These are phyloP conservation scores for Rubia occidens DNA, from an alignment of 305 asterid species.

Conservation along the genomic window DNA sequence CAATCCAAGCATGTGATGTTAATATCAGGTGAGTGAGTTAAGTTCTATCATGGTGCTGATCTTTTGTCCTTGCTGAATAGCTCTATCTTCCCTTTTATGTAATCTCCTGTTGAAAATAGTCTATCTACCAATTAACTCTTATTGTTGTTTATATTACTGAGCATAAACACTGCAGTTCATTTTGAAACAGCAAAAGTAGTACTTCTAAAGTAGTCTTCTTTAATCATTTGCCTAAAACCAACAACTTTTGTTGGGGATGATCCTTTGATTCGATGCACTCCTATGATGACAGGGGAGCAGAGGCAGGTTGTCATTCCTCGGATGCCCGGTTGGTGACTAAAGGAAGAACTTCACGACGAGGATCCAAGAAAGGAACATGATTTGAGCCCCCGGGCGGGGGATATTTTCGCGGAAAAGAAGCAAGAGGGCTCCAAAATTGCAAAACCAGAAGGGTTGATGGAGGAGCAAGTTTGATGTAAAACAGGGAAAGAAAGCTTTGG, in stretches of 20 bases:
- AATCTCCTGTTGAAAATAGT: conserved; percentile 4
- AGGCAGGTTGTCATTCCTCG: conserved; percentile 23
- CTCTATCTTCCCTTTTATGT: conserved; percentile 3
- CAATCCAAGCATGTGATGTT: conserved; percentile 7
- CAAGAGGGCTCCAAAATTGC: conserved; percentile 4
- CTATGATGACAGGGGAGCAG: conserved; percentile 31
- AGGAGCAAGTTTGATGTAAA: conserved; percentile 17
- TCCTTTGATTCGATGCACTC: not conserved
- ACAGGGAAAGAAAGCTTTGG: conserved; percentile 9
- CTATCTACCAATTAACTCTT: not conserved
- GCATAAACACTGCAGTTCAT: conserved; percentile 1
- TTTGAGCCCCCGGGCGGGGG: not conserved
- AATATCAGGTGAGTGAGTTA: conserved; percentile 17
- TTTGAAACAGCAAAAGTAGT: not conserved
- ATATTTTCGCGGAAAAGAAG: not conserved
- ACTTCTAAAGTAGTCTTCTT: not conserved
- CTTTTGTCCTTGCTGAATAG: conserved; percentile 10
- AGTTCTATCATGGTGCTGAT: not conserved
- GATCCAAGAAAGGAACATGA: conserved; percentile 13
- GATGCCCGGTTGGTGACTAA: conserved; percentile 18
- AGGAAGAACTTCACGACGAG: conserved; percentile 5
- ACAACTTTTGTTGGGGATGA: not conserved
- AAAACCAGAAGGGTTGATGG: conserved; percentile 13
- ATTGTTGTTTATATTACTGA: not conserved
- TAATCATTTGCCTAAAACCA: not conserved